phyloP scores from a whole-genome alignment of 2,329 filamentous ascomycete genomes.

The Botrytis squamosa region DNA sequence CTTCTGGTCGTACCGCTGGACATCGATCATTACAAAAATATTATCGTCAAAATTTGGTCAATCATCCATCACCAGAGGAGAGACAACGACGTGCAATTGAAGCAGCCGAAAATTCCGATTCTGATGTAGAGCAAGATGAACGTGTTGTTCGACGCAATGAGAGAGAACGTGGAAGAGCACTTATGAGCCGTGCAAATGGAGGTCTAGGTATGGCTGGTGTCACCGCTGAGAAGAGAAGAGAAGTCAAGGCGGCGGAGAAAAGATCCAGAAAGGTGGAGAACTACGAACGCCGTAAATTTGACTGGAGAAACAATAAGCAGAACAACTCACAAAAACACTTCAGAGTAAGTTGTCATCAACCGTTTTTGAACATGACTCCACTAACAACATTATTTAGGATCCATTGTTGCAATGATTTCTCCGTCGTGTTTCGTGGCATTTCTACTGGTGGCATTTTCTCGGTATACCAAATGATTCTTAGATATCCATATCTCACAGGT shows the following conservation, averaged over 20 bases:
- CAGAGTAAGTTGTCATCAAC: conserved; percentile 48
- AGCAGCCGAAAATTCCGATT: conserved; percentile 48
- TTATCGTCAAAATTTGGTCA: conserved; percentile 88
- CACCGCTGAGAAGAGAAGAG: conserved; percentile 70
- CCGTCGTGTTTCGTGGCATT: conserved; percentile 15
- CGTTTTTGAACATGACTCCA: conserved; percentile 9
- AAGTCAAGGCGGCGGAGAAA: conserved; percentile 65
- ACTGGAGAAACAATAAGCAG: conserved; percentile 70
- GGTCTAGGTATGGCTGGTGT: conserved; percentile 75
- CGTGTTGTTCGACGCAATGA: conserved; percentile 42
- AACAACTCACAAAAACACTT: conserved; percentile 68
- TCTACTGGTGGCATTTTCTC: conserved; percentile 16
- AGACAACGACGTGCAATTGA: conserved; percentile 67
- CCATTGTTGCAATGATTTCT: conserved; percentile 38
- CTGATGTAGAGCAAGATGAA: conserved; percentile 44
- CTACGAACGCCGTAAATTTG: conserved; percentile 59
- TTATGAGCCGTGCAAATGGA: conserved; percentile 69
- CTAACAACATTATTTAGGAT: conserved; percentile 37
- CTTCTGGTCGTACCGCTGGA: conserved; percentile 83
- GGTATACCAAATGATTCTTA: conserved; percentile 9
- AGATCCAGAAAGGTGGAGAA: conserved; percentile 65
- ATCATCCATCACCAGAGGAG: conserved; percentile 77
- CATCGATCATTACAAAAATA: conserved; percentile 86
- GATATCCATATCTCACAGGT: conserved; percentile 16
- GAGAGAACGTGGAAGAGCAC: conserved; percentile 50